Base-by-base conservation (phyloP, 176 grass and related monocot genomes). In the Tuctoria greenei region DNA sequence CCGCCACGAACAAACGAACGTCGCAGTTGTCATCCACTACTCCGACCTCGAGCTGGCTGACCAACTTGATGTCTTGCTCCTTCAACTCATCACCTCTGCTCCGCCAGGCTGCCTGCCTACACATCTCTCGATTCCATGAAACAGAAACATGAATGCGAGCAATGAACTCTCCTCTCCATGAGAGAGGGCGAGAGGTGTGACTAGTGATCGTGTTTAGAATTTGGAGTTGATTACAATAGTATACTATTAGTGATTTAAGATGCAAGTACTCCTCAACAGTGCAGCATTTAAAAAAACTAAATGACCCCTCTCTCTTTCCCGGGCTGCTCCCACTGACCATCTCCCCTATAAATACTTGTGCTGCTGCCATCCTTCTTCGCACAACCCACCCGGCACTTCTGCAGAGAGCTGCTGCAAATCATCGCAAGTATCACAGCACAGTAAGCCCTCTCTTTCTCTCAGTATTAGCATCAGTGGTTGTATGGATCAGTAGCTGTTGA, bases 271-370 rank as follows among this genome's bases (percentile, higher is more conserved):
- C 24, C 51, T 74, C 18, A 17, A 17, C 40, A 72, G 68, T 76
- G 67, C 77, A 28, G 82, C 51, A 88, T 87, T 88, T 85, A 88
- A 88, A 69, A 90, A 83, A 88, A 82, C 42, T 73, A 79, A 88
- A 88, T 85, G 81, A 85, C 85, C 65, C 73, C 73, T 71, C 26
- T 14, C 73, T 23, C 26, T 8, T 58, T 23, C 46, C 14, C 34
- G 9, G 57, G 12, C 7, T 13, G 61, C 73, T 65, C 10, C 79
- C 59, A 14, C 25, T 21, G 17, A 11, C 49, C 52, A 52, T 55
- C 81, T 39, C 75, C 61, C 50, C 73, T 87, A 90, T 90, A 93
- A 86, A 86, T 89, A 82, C 81, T 78, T 59, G n/a, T n/a, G n/a
- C n/a, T n/a, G 63, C 68, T 83, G 73, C 39, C 45, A 52, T 25